phyloP scores from a whole-genome alignment of 139 green algal species.

The Eudorina sp. region DNA sequence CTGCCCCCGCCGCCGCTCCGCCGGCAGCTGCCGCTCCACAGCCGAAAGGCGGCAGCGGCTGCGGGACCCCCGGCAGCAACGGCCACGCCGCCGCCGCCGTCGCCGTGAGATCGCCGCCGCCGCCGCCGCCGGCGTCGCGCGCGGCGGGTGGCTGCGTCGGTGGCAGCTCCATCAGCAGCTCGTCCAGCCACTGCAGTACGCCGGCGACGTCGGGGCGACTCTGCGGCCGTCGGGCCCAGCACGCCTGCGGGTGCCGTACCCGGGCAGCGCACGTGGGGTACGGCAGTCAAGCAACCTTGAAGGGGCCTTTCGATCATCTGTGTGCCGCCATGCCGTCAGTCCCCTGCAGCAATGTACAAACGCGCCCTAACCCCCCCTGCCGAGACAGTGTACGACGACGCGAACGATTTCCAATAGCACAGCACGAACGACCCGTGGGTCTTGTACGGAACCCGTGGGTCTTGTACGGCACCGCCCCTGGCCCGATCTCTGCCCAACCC shows the following conservation, averaged over 20 bases:
- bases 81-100: neutral
- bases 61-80: neutral
- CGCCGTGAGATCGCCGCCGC: neutral
- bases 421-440: neutral
- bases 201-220: constrained; percentile 15
- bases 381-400: too few relatives aligned
- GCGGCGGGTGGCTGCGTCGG: neutral
- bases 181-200: constrained; percentile 37
- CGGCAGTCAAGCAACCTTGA: neutral
- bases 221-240: constrained; percentile 5
- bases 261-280: neutral
- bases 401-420: neutral
- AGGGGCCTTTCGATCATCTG: neutral
- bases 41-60: neutral
- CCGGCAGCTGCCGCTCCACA: neutral
- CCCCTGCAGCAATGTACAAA: too few relatives aligned
- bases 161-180: constrained; percentile 18
- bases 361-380: too few relatives aligned
- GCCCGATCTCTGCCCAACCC: neutral
- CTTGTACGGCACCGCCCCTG: neutral
- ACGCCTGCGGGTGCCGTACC: neutral
- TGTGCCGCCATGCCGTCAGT: too few relatives aligned
- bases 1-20: neutral
- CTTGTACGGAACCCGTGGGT: neutral
- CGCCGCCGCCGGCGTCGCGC: neutral